A percentile compares a stretch with the other conserved stretches of the same genome.
These are phyloP conservation scores for Phytophthora crassamura DNA, from an alignment of 352 stramenopile species.

Conservation along the genomic window DNA sequence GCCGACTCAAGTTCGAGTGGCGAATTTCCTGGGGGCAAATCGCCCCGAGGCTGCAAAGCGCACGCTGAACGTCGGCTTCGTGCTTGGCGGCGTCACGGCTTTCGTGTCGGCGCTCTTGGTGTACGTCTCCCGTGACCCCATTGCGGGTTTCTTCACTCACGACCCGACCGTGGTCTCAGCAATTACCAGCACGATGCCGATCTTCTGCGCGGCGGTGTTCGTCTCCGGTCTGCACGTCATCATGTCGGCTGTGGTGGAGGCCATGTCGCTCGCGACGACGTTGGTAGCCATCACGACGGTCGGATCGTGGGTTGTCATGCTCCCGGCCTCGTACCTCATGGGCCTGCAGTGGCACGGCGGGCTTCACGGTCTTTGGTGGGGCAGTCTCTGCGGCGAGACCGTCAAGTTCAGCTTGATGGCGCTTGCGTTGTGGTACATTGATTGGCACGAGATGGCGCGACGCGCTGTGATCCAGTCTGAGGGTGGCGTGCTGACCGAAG, in stretches of 20 bases:
- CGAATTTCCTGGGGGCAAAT: conserved; percentile 81
- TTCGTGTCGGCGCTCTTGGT: conserved; percentile 59
- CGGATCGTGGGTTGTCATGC: conserved; percentile 76
- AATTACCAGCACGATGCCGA: conserved; percentile 64
- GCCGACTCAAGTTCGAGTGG: conserved; percentile 75
- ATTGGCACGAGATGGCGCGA: conserved; percentile 75
- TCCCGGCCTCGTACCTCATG: conserved; percentile 66
- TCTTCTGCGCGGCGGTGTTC: conserved; percentile 80
- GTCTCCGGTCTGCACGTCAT: conserved; percentile 83
- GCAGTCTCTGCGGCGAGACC: conserved; percentile 70
- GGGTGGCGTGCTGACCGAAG: conserved; percentile 39
- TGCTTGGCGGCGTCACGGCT: conserved; percentile 61
- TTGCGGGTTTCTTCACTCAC: conserved; percentile 75
- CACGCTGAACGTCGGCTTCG: conserved; percentile 69
- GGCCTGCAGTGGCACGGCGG: conserved; percentile 59
- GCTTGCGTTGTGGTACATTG: conserved; percentile 58
- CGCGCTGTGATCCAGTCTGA: conserved; percentile 74
- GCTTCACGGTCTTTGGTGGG: conserved; percentile 77
- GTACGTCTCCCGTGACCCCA: conserved; percentile 51
- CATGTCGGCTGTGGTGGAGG: conserved; percentile 77
- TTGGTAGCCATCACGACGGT: conserved; percentile 74
- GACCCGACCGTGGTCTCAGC: conserved; percentile 54
- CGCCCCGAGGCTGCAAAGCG: conserved; percentile 60
- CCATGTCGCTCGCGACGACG: conserved; percentile 78
- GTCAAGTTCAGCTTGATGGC: conserved; percentile 80